A percentile compares a stretch with the other conserved stretches of the same genome.
These are phyloP conservation scores for Didymella glomerata DNA, from an alignment of 2,329 filamentous ascomycete genomes.

Conservation along the genomic window DNA sequence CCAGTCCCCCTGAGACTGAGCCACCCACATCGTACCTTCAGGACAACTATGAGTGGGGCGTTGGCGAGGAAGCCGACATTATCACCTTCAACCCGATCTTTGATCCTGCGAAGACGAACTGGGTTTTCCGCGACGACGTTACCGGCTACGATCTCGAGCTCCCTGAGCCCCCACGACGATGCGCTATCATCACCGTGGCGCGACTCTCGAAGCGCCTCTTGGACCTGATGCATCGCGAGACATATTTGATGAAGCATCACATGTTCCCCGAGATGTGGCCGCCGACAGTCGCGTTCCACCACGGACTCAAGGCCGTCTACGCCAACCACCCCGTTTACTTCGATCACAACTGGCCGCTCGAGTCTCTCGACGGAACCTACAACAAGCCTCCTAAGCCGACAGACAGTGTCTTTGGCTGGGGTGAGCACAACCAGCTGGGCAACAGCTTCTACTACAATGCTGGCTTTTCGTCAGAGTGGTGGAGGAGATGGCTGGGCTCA, in stretches of 20 bases:
- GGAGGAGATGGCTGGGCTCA: constrained; percentile 60
- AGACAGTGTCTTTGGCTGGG: constrained; percentile 60
- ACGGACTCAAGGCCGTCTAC: constrained; percentile 81
- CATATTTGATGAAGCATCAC: constrained; percentile 72
- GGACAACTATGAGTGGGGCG: constrained; percentile 78
- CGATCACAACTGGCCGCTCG: constrained; percentile 73
- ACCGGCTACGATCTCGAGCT: constrained; percentile 69
- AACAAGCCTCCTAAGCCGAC: constrained; percentile 57
- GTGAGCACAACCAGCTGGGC: constrained; percentile 61
- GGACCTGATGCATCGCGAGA: constrained; percentile 80
- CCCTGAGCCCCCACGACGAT: constrained; percentile 71
- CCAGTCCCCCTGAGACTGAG: constrained; percentile 67
- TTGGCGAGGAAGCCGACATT: constrained; percentile 77
- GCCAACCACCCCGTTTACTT: constrained; percentile 82
- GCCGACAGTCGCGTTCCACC: constrained; percentile 75
- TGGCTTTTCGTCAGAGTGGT: constrained; percentile 58
- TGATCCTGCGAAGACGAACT: constrained; percentile 74
- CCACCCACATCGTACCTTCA: constrained; percentile 67
- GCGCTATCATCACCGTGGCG: constrained; percentile 80
- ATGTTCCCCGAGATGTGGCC: constrained; percentile 84
- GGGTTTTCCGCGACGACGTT: constrained; percentile 74
- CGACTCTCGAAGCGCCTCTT: constrained; percentile 76
- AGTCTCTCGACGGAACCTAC: constrained; percentile 57
- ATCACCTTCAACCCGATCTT: constrained; percentile 82
- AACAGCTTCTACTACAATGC: constrained; percentile 62